Conservation (phyloP, 768 basidiomycete species). For the Kwoniella pini region DNA sequence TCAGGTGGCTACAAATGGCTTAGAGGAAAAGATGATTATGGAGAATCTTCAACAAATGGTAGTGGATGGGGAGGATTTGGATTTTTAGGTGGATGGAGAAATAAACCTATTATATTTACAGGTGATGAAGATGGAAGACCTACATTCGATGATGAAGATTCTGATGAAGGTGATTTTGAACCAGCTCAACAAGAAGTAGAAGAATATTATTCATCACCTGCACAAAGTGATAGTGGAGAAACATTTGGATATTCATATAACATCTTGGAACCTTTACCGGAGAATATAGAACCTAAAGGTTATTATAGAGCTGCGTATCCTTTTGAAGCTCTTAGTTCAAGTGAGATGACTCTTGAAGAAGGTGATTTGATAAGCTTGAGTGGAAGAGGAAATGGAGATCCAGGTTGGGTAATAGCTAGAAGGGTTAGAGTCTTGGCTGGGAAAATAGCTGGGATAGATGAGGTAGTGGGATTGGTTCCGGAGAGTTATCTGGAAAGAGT, state of each 20-base stretch:
- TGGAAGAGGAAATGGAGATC: constrained; percentile 45
- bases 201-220: constrained; percentile 17
- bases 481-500: constrained; percentile 33
- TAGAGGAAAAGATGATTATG: constrained; percentile 7
- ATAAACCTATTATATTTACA: constrained; percentile 4
- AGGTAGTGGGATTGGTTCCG: constrained; percentile 29
- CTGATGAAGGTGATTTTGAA: constrained; percentile 24
- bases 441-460: constrained; percentile 9
- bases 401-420: constrained; percentile 46
- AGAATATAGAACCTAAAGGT: constrained; percentile 30
- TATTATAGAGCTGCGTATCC: constrained; percentile 40
- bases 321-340: constrained; percentile 38
- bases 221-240: constrained; percentile 4
- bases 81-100: constrained; percentile 33
- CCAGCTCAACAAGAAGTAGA: constrained; percentile 24
- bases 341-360: constrained; percentile 40
- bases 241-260: constrained; percentile 11
- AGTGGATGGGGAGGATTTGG: constrained; percentile 35
- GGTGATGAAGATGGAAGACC: constrained; percentile 3
- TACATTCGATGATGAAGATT: constrained; percentile 6
- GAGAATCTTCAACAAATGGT: background rate
- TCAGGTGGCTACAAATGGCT: constrained; percentile 13
- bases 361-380: constrained; percentile 41
- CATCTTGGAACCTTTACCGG: constrained; percentile 6
- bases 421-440: constrained; percentile 10